These are phyloP conservation scores for Thelonectria olida DNA, from an alignment of 2,329 filamentous ascomycete genomes.

Conservation along the genomic window DNA sequence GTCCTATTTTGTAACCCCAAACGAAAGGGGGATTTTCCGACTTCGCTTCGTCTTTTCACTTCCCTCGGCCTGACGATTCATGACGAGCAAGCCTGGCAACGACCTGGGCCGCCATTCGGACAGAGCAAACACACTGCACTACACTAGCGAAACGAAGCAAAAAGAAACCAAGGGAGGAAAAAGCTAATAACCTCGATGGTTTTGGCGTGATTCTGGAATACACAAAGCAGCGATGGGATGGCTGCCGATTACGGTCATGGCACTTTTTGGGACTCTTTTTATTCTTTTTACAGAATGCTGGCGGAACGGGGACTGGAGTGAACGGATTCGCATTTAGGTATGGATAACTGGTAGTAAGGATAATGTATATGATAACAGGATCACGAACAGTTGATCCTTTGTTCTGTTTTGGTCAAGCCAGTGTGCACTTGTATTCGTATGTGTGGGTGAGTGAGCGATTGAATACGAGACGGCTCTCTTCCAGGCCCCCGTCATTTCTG, in stretches of 20 bases:
- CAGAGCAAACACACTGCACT: slow-evolving; percentile 25
- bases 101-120: slow-evolving; percentile 19
- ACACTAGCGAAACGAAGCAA: slow-evolving; percentile 21
- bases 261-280: slow-evolving; percentile 18
- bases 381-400: slow-evolving; percentile 27
- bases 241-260: slow-evolving; percentile 10
- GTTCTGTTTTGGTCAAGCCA: slow-evolving; percentile 18
- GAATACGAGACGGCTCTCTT: no score
- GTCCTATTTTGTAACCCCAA: slow-evolving; percentile 44
- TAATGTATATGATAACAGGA: slow-evolving; percentile 41
- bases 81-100: slow-evolving; percentile 26
- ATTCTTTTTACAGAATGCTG: slow-evolving; percentile 8
- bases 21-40: slow-evolving; percentile 27
- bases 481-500: no score
- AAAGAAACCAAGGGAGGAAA: slow-evolving; percentile 10
- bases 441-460: not conserved
- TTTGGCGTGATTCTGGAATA: slow-evolving; percentile 29
- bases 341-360: slow-evolving; percentile 33
- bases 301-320: slow-evolving; percentile 16
- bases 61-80: slow-evolving; percentile 37
- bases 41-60: slow-evolving; percentile 22
- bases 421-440: not conserved
- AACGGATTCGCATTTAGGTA: slow-evolving; percentile 31
- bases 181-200: slow-evolving; percentile 18
- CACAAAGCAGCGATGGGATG: slow-evolving; percentile 18